A percentile compares a stretch with the other conserved stretches of the same genome.
Conservation (phyloP, 192 early-diverging fungal species). For the Coemansia reversa region DNA sequence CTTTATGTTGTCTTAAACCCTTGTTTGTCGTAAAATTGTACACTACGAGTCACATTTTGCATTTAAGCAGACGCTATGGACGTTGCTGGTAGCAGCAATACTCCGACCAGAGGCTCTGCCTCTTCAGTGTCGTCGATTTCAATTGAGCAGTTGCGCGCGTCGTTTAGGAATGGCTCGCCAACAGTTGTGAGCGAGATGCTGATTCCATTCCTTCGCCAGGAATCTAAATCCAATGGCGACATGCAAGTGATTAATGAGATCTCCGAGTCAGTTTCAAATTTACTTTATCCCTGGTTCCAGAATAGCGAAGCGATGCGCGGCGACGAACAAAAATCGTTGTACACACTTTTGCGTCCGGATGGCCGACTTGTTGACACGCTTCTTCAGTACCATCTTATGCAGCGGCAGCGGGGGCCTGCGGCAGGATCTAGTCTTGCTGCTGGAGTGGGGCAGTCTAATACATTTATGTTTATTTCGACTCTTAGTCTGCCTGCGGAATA, state of each 20-base stretch:
- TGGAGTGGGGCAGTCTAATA: neutral
- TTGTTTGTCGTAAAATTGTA: neutral
- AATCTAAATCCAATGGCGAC: slow-evolving; percentile 35
- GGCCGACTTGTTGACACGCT: slow-evolving; percentile 37
- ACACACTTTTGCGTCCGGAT: slow-evolving; percentile 37
- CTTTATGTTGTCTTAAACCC: neutral
- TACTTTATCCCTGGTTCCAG: slow-evolving; percentile 44
- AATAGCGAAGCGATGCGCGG: slow-evolving; percentile 32
- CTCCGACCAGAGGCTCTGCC: too few relatives aligned
- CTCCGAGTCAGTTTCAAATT: slow-evolving; percentile 17
- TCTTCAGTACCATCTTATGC: slow-evolving; percentile 46
- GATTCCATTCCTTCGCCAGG: slow-evolving; percentile 32
- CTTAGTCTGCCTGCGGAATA: slow-evolving; percentile 34
- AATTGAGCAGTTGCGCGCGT: slow-evolving; percentile 34
- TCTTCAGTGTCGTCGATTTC: slow-evolving; percentile 13
- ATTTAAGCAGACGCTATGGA: neutral
- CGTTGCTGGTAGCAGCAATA: neutral
- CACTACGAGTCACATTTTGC: too few relatives aligned
- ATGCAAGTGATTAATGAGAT: slow-evolving; percentile 36
- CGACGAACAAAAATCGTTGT: slow-evolving; percentile 34
- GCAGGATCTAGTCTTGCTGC: neutral
- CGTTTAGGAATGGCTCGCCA: slow-evolving; percentile 34
- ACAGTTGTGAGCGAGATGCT: slow-evolving; percentile 26
- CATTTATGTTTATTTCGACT: slow-evolving; percentile 6
- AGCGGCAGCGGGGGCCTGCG: slow-evolving; percentile 10